Evolutionary conservation across 1,139 yeast species (phyloP).

Genomic region (Suhomyces taliae): DNA sequence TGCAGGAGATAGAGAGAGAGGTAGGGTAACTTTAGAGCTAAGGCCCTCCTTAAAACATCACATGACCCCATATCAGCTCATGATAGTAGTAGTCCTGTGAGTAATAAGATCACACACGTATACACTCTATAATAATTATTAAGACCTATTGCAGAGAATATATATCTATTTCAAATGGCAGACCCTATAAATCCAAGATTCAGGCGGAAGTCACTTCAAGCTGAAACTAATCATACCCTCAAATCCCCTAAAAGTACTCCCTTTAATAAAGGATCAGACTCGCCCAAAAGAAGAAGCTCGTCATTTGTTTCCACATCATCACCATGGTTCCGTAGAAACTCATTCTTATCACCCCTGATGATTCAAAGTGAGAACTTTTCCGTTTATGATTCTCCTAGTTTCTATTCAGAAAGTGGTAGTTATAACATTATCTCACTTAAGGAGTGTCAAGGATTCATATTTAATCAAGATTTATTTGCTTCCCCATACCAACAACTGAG

Average conservation of each 20-base stretch:
- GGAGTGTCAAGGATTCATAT: conserved; percentile 71
- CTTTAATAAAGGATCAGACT: conserved; percentile 16
- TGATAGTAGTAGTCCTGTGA: conserved; percentile 5
- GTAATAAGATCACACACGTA: background rate
- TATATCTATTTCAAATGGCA: background rate
- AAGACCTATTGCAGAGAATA: background rate
- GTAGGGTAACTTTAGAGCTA: background rate
- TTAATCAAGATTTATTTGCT: conserved; percentile 75
- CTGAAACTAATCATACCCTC: background rate
- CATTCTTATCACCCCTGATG: conserved; percentile 64
- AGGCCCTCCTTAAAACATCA: conserved; percentile 5
- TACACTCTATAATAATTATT: background rate
- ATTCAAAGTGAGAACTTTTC: conserved; percentile 58
- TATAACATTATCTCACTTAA: conserved; percentile 49
- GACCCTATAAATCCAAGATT: conserved; percentile 1
- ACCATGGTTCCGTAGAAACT: conserved; percentile 58
- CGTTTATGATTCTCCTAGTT: conserved; percentile 50
- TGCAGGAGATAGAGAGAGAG: background rate
- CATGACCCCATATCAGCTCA: conserved; percentile 6
- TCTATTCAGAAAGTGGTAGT: conserved; percentile 29
- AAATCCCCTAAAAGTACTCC: background rate
- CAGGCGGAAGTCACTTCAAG: conserved; percentile 3
- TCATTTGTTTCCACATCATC: conserved; percentile 51
- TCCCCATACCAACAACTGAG: conserved; percentile 62
- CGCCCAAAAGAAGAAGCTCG: conserved; percentile 30